phyloP scores from a whole-genome alignment of 2,329 filamentous ascomycete species.

The Fusarium algeriense region DNA sequence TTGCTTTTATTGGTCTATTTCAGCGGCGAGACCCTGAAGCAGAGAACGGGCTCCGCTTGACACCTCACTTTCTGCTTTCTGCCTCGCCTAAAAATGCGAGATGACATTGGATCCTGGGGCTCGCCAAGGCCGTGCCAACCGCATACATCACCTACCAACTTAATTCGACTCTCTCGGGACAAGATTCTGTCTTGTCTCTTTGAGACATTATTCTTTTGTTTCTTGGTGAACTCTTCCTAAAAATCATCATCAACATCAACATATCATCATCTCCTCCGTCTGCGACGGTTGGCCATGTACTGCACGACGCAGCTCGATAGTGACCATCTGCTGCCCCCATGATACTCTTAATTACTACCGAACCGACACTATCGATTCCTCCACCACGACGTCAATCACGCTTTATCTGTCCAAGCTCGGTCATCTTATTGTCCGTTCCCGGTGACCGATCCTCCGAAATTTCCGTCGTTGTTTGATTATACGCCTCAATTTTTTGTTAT shows the following conservation, averaged over 20 bases:
- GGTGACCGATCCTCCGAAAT: conserved; percentile 19
- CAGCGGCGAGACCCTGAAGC: conserved; percentile 8
- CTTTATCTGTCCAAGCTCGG: conserved; percentile 31
- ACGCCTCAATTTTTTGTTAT: conserved; percentile 7
- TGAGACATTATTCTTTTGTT: conserved; percentile 24
- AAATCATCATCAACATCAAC: not conserved
- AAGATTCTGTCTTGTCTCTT: conserved; percentile 5
- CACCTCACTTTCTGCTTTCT: conserved; percentile 16
- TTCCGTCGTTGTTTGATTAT: conserved; percentile 11
- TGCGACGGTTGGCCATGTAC: conserved; percentile 44
- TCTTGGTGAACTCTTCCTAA: conserved; percentile 3
- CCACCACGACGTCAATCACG: conserved; percentile 28
- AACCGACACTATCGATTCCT: conserved; percentile 33
- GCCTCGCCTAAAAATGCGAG: conserved; percentile 42
- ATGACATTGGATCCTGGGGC: conserved; percentile 41
- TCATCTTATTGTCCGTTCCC: conserved; percentile 21
- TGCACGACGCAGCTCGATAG: conserved; percentile 31
- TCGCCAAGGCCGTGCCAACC: conserved; percentile 44
- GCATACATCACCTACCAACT: conserved; percentile 27
- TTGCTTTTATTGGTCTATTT: conserved; percentile 5
- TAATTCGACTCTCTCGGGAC: not conserved
- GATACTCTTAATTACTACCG: conserved; percentile 26
- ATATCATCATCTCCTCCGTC: conserved; percentile 11
- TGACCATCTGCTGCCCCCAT: conserved; percentile 44
- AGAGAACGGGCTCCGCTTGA: conserved; percentile 6